Evolutionary conservation across 2,329 filamentous ascomycete genomes (phyloP).

Genomic region (Dothistroma septosporum): DNA sequence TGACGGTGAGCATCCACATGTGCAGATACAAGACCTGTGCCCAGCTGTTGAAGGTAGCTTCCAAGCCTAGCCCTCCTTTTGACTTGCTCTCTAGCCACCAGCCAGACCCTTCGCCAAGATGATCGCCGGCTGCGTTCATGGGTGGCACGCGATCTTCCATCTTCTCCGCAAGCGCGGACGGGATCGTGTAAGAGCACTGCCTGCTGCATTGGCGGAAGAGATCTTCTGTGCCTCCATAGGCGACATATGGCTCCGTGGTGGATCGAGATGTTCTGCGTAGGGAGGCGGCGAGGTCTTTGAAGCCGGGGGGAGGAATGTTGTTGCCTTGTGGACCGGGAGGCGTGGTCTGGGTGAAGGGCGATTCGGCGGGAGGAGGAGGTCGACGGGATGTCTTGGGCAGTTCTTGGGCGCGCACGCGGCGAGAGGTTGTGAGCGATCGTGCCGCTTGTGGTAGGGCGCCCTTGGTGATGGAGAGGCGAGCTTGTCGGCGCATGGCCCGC

Average conservation of each 20-base stretch:
- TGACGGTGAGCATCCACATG: constrained; percentile 84
- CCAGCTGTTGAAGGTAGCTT: constrained; percentile 91
- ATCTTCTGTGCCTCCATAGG: constrained; percentile 72
- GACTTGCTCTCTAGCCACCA: constrained; percentile 68
- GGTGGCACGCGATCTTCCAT: constrained; percentile 56
- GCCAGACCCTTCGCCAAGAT: constrained; percentile 68
- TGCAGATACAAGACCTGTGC: constrained; percentile 94
- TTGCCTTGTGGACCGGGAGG: constrained; percentile 14
- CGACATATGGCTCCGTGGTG: constrained; percentile 65
- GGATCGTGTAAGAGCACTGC: constrained; percentile 73
- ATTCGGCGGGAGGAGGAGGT: not conserved
- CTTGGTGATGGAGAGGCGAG: constrained; percentile 2
- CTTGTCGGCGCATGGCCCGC: constrained; percentile 21
- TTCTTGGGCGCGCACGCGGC: constrained; percentile 6
- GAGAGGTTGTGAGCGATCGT: constrained; percentile 8
- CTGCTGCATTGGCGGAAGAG: constrained; percentile 71
- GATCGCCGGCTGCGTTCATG: constrained; percentile 72
- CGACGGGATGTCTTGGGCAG: constrained; percentile 1
- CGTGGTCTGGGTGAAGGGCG: constrained; percentile 7
- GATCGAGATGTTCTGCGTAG: constrained; percentile 28
- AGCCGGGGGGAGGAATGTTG: constrained; percentile 11
- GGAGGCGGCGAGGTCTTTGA: constrained; percentile 26
- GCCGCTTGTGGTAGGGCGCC: not conserved
- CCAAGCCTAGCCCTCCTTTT: constrained; percentile 56
- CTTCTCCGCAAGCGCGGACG: constrained; percentile 58